phyloP scores from a whole-genome alignment of 208 protist species.

The Angomonas deanei region DNA sequence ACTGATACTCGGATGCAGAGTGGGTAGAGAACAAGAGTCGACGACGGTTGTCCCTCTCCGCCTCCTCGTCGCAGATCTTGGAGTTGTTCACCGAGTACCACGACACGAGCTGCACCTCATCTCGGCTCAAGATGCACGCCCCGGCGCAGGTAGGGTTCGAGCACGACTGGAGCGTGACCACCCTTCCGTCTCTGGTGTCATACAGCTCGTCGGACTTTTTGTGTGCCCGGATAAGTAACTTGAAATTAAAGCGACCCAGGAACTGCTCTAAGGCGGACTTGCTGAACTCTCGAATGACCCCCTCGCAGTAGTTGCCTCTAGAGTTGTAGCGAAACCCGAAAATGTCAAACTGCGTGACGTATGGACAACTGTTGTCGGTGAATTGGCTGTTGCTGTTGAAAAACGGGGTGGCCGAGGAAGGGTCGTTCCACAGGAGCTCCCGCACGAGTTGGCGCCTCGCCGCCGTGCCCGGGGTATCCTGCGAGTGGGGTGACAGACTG shows the following conservation, averaged over 20 bases:
- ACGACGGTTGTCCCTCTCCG: background rate
- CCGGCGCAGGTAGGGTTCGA: conserved; percentile 32
- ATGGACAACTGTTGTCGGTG: background rate
- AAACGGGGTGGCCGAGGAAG: background rate
- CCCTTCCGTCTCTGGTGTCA: conserved; percentile 1
- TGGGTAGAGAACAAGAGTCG: background rate
- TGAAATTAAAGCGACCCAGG: conserved; percentile 46
- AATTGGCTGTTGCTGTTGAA: background rate
- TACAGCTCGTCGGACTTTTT: conserved; percentile 14
- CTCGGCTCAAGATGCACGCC: conserved; percentile 23
- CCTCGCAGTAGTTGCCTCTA: conserved; percentile 10
- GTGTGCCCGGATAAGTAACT: conserved; percentile 48
- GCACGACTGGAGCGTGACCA: conserved; percentile 43
- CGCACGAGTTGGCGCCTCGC: conserved; percentile 51
- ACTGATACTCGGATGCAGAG: background rate
- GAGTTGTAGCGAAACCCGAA: conserved; percentile 39
- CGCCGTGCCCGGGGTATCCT: conserved; percentile 12
- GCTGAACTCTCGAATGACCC: conserved; percentile 51
- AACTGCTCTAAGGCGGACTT: conserved; percentile 36
- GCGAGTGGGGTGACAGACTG: conserved; percentile 6
- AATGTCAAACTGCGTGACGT: conserved; percentile 9
- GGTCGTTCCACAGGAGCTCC: conserved; percentile 72
- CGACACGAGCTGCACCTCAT: conserved; percentile 25
- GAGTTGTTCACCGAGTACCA: conserved; percentile 12
- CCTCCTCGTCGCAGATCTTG: background rate